phyloP scores from a whole-genome alignment of 2,329 filamentous ascomycete species.

The Colletotrichum truncatum region DNA sequence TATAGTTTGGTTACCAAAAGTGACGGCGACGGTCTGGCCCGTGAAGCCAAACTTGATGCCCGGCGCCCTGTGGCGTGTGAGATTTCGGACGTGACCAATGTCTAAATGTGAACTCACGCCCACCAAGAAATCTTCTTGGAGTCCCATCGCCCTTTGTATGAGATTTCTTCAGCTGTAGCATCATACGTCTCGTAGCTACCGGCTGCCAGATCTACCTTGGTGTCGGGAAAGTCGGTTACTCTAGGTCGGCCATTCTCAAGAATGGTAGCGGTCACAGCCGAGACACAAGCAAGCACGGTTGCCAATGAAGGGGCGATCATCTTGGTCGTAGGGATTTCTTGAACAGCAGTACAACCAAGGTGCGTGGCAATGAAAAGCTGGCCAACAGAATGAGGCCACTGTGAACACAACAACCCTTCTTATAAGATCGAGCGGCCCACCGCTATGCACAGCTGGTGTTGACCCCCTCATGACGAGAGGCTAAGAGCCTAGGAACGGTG shows the following conservation, averaged over 20 bases:
- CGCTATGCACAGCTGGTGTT: not conserved
- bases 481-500: not conserved
- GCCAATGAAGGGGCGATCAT: constrained; percentile 15
- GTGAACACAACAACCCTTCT: not conserved
- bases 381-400: not conserved
- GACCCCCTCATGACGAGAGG: constrained; percentile 13
- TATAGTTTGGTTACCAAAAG: constrained; percentile 61
- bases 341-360: not conserved
- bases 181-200: constrained; percentile 54
- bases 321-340: not conserved
- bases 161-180: constrained; percentile 61
- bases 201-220: constrained; percentile 43
- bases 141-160: constrained; percentile 72
- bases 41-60: constrained; percentile 66
- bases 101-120: constrained; percentile 54
- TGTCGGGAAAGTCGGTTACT: constrained; percentile 50
- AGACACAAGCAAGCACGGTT: constrained; percentile 33
- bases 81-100: constrained; percentile 8
- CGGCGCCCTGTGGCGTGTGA: constrained; percentile 47
- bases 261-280: constrained; percentile 40
- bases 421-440: not conserved
- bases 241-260: constrained; percentile 53
- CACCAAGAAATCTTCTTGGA: constrained; percentile 68
- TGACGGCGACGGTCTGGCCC: constrained; percentile 60
- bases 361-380: not conserved